Evolutionary conservation across 2,329 filamentous ascomycete genomes (phyloP).

Genomic region (Diplodia sapinea): DNA sequence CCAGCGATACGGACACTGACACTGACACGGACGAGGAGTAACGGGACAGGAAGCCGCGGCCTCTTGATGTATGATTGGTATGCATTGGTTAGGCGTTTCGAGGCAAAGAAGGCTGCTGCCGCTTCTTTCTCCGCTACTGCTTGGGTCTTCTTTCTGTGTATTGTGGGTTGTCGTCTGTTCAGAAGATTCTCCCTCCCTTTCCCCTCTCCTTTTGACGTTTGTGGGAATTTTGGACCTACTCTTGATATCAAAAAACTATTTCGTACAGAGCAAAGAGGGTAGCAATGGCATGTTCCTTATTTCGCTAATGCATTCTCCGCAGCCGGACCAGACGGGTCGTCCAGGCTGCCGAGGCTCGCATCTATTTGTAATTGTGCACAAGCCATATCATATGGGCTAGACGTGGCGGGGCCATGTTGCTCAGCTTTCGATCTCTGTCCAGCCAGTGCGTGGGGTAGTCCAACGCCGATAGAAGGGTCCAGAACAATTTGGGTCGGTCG

Average conservation of each 20-base stretch:
- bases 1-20: constrained; percentile 58
- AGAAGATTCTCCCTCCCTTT: neutral
- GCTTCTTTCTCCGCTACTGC: constrained; percentile 4
- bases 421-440: no score
- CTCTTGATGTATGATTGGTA: constrained; percentile 26
- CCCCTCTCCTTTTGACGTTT: no score
- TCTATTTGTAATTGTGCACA: no score
- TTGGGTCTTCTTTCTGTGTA: neutral
- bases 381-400: no score
- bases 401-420: no score
- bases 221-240: neutral
- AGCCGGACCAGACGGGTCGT: no score
- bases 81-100: constrained; percentile 24
- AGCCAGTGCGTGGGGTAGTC: no score
- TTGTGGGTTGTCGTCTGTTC: neutral
- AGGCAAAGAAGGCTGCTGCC: constrained; percentile 19
- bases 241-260: constrained; percentile 1
- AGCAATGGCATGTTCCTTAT: constrained; percentile 3
- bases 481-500: no score
- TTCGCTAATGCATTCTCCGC: no score
- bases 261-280: neutral
- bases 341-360: no score
- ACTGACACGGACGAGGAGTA: constrained; percentile 52
- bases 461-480: no score
- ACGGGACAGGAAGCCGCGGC: neutral